Base-by-base conservation (phyloP, 352 stramenopile species). In the Globisporangium barbulae region DNA sequence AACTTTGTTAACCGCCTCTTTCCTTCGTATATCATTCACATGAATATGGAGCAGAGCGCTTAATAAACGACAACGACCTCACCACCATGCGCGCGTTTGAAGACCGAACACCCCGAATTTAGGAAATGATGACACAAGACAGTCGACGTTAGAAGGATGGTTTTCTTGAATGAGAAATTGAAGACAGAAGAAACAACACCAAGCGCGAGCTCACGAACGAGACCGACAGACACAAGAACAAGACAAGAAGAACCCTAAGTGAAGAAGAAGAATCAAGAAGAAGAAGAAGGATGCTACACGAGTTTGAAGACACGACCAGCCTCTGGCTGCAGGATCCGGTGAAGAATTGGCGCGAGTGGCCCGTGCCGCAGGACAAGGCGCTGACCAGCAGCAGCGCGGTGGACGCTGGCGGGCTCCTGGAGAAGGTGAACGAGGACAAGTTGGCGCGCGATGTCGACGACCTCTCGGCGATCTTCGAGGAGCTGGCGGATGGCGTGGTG, bases 121-220 rank as follows among this genome's bases (percentile, higher is more conserved):
- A 78, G 88, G 79, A 87, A 89, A 85, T 75, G 77, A 92, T 88
- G 81, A 71, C 72, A 68, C 57, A 74, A 72, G 76, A 85, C 81
- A 73, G 74, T 78, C 82, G 73, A 72, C 75, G 76, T 85, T 90
- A 85, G 81, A 74, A 92, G 74, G 72, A 92, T 92, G 83, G 81
- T 83, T 85, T 82, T 83, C 83, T 79, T 70, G 67, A 77, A 89
- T 90, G 79, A 88, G 75, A 64, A 85, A 82, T 72, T 87, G 67
- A 89, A 88, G 63, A 71, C 72, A 82, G 68, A 89, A 85, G 71
- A 86, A 71, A 76, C 56, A 61, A 47, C 41, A 54, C 52, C 41
- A 61, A 63, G 63, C 42, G 50, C 44, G 54, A 65, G 49, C 22
- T 49, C 22, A 49, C 63, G 58, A 47, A n/a, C 48, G 47, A 61